Conservation (phyloP, 208 protist species). For the Leishmania amazonensis region DNA sequence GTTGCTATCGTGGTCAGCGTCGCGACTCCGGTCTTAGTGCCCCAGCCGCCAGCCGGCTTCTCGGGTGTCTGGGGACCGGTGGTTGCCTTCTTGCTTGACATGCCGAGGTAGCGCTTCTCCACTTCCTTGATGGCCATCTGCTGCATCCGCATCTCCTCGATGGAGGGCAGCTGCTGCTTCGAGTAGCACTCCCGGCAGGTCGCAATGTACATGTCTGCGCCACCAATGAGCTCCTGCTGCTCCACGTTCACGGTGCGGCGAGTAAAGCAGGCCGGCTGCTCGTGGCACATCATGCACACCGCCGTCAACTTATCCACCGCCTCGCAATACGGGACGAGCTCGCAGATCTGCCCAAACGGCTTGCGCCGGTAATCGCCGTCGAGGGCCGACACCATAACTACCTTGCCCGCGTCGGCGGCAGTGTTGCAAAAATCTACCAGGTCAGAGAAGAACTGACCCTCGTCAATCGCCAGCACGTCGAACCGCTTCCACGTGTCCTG, state of each 20-base stretch:
- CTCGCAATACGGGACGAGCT: slow-evolving; percentile 90
- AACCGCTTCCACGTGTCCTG: slow-evolving; percentile 56
- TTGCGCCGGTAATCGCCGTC: slow-evolving; percentile 93
- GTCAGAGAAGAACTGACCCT: slow-evolving; percentile 95
- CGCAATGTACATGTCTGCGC: slow-evolving; percentile 94
- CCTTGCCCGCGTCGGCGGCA: slow-evolving; percentile 90
- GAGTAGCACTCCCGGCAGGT: slow-evolving; percentile 89
- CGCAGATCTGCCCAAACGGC: slow-evolving; percentile 87
- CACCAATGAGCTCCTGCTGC: slow-evolving; percentile 91
- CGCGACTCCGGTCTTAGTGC: background rate
- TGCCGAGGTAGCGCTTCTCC: slow-evolving; percentile 27
- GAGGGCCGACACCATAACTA: slow-evolving; percentile 94
- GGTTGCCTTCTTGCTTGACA: slow-evolving; percentile 11
- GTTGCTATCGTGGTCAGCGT: background rate
- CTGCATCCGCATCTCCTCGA: slow-evolving; percentile 28
- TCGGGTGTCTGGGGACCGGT: slow-evolving; percentile 8
- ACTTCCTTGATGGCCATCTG: slow-evolving; percentile 36
- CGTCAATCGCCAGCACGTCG: slow-evolving; percentile 94
- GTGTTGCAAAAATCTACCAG: slow-evolving; percentile 85
- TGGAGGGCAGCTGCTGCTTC: slow-evolving; percentile 26
- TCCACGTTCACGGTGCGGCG: slow-evolving; percentile 67
- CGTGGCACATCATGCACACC: slow-evolving; percentile 92
- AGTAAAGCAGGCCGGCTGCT: slow-evolving; percentile 83
- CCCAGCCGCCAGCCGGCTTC: slow-evolving; percentile 16
- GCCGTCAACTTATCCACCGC: slow-evolving; percentile 91